Evolutionary conservation across 163 green algal species (phyloP).

Genomic region (Chlorella variabilis): DNA sequence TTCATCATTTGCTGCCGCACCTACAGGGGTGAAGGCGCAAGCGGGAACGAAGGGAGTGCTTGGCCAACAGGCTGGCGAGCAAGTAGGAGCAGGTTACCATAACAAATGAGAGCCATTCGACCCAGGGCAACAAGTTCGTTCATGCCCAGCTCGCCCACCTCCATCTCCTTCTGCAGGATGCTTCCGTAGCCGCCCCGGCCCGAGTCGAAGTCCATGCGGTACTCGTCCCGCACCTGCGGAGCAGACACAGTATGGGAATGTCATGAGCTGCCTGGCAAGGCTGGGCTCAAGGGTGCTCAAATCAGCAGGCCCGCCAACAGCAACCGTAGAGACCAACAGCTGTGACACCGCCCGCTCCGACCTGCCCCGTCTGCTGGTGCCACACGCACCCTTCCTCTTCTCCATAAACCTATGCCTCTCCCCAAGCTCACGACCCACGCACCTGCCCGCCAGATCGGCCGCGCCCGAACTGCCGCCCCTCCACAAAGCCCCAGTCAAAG

Average conservation of each 20-base stretch:
- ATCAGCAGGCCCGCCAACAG: too few species aligned
- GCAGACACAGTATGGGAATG: background rate
- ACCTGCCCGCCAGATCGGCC: conserved; percentile 93
- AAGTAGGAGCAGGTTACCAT: too few species aligned
- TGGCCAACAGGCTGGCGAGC: too few species aligned
- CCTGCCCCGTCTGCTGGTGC: too few species aligned
- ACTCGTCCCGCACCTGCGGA: conserved; percentile 96
- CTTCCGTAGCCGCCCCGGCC: conserved; percentile 88
- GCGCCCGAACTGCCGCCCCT: conserved; percentile 95
- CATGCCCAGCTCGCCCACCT: background rate
- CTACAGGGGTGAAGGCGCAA: background rate
- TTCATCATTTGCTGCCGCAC: conserved; percentile 44
- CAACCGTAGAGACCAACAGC: too few species aligned
- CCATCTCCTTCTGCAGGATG: conserved; percentile 49
- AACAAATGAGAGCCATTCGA: too few species aligned
- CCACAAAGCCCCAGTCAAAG: conserved; percentile 98
- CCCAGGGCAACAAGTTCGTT: too few species aligned
- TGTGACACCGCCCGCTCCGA: too few species aligned
- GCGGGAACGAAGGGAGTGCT: too few species aligned
- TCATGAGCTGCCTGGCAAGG: background rate
- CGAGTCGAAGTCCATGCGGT: conserved; percentile 92
- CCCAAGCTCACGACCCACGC: too few species aligned
- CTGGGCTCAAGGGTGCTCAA: background rate
- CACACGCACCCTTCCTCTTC: too few species aligned
- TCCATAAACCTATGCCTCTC: too few species aligned